Base-by-base conservation (phyloP, 2,329 filamentous ascomycete species). In the Aspergillus sp. region DNA sequence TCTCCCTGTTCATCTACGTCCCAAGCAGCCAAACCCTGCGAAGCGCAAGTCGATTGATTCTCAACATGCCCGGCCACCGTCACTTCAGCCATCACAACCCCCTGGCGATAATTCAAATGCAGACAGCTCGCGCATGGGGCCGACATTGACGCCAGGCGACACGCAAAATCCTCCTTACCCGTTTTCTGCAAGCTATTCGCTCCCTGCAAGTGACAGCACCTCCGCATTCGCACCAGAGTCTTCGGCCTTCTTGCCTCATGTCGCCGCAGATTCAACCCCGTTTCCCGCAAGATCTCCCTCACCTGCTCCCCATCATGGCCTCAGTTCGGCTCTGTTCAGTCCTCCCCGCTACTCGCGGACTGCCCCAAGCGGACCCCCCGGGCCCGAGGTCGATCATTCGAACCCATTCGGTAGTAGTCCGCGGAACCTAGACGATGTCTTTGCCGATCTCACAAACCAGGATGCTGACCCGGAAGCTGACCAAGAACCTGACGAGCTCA, bases 1-100 rank as follows among this genome's bases (percentile, higher is more conserved):
- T 64, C 82, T 99, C 4, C 95, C 95, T 0, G 87, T 92, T 60
- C 87, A 90, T 64, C 84, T 93, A 61, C 88, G 90, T 62, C 86
- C 90, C 4, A 96, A 96, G 71, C 87, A 88, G 0, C 87, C 89
- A 61, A 87, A 84, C 61, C 75, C 87, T 6, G 73, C 73, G 48
- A 90, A 90, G 62, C 86, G 90, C 25, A 93, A 93, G 72, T 86
- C 87, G 4, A 78, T 86, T n/a, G 81, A 84, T 48, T 65, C 71
- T 4, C 75, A 70, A 43, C 52, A 58, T 21, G 53, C 58, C 52
- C 73, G 66, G 15, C 66, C 70, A 52, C 48, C 63, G 9, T 63
- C 66, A 15, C 61, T 74, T 23, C 71, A 72, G 56, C 71, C 73
- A 8, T 62, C 75, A 41, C 60, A 64, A 8, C 68, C 70, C 23